A percentile compares a stretch with the other conserved stretches of the same genome.
These are phyloP conservation scores for Huntiella bhutanensis DNA, from an alignment of 2,329 filamentous ascomycete species.

Conservation along the genomic window DNA sequence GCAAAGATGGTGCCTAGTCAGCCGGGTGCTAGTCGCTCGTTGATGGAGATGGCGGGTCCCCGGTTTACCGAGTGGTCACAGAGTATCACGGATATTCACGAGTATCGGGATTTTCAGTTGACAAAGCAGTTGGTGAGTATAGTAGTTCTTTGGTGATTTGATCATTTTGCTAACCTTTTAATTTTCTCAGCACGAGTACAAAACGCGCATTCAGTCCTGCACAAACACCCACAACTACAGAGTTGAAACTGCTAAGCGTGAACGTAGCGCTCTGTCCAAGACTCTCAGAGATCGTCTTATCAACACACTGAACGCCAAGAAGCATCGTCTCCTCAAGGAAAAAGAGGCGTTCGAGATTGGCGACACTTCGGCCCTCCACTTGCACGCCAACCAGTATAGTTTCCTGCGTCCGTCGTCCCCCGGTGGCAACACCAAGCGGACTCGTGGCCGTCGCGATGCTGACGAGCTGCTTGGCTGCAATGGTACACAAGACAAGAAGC, in stretches of 20 bases:
- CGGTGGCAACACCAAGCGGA: constrained; percentile 45
- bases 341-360: constrained; percentile 51
- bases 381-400: constrained; percentile 51
- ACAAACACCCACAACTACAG: constrained; percentile 42
- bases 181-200: constrained; percentile 36
- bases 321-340: constrained; percentile 43
- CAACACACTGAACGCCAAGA: constrained; percentile 45
- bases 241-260: constrained; percentile 40
- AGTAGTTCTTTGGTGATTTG: neutral
- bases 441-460: constrained; percentile 39
- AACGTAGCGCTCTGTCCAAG: constrained; percentile 37
- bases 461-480: constrained; percentile 30
- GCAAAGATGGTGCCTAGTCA: constrained; percentile 25
- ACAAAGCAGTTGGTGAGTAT: constrained; percentile 57
- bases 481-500: constrained; percentile 37
- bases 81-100: constrained; percentile 71
- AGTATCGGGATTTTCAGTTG: constrained; percentile 69
- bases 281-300: constrained; percentile 49
- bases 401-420: constrained; percentile 45
- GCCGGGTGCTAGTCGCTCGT: constrained; percentile 28
- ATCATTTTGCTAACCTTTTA: neutral
- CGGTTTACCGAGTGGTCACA: constrained; percentile 72
- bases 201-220: constrained; percentile 40
- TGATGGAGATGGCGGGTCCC: constrained; percentile 60
- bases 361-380: constrained; percentile 43